Conservation (phyloP, 2,329 filamentous ascomycete genomes). For the Monosporascus sp. region DNA sequence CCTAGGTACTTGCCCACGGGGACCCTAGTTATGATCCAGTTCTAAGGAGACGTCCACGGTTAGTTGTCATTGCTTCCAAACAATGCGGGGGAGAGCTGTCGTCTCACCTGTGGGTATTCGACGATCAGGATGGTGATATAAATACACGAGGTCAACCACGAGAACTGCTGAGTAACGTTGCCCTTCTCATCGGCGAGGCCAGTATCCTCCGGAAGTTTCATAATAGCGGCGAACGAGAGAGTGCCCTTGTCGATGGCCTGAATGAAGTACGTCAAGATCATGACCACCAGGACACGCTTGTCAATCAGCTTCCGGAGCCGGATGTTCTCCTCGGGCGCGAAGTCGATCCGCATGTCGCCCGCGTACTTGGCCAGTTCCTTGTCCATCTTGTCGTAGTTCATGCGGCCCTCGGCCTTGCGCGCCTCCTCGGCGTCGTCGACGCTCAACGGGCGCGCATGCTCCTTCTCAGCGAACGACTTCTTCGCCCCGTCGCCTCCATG, state of each 20-base stretch:
- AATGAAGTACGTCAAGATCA: slow-evolving; percentile 70
- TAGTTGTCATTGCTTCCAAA: background rate
- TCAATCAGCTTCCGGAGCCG: slow-evolving; percentile 63
- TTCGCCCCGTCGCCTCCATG: slow-evolving; percentile 16
- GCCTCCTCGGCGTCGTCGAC: slow-evolving; percentile 35
- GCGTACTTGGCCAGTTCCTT: slow-evolving; percentile 68
- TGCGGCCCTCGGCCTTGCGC: slow-evolving; percentile 37
- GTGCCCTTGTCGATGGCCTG: slow-evolving; percentile 67
- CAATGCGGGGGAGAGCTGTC: background rate
- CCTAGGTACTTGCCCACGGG: slow-evolving; percentile 65
- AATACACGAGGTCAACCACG: slow-evolving; percentile 70
- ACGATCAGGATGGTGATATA: slow-evolving; percentile 67
- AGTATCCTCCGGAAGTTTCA: slow-evolving; percentile 52
- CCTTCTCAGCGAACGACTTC: slow-evolving; percentile 25
- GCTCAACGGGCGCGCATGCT: slow-evolving; percentile 13
- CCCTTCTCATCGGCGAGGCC: slow-evolving; percentile 37
- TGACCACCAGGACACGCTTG: slow-evolving; percentile 60
- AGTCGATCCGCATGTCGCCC: slow-evolving; percentile 47
- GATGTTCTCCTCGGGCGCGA: slow-evolving; percentile 55
- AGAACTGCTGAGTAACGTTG: slow-evolving; percentile 46
- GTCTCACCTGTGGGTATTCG: slow-evolving; percentile 59
- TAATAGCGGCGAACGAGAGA: slow-evolving; percentile 59
- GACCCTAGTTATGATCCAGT: slow-evolving; percentile 55
- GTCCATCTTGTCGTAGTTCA: slow-evolving; percentile 53
- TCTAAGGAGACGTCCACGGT: slow-evolving; percentile 12